Percentiles rank a stretch among this genome's conserved stretches.
Evolutionary conservation across 2,329 filamentous ascomycete genomes (phyloP).

Genomic region (Alternaria incomplexa): DNA sequence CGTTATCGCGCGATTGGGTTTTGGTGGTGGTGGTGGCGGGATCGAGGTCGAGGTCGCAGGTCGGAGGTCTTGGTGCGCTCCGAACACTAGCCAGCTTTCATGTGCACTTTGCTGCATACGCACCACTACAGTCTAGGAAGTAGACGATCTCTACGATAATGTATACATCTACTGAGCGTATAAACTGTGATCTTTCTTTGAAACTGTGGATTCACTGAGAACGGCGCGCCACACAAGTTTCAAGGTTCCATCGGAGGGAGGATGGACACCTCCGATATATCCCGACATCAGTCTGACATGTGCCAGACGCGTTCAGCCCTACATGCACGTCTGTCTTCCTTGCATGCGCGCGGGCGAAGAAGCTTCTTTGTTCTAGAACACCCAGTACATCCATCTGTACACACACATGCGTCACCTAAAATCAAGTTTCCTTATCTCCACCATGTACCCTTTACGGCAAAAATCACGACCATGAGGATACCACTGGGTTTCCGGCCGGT

Average conservation of each 20-base stretch:
- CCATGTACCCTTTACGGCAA: conserved; percentile 1
- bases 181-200: rapidly evolving
- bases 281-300: conserved; percentile 17
- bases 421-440: conserved; percentile 17
- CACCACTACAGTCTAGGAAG: not conserved
- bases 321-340: conserved; percentile 8
- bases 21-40: not conserved
- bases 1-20: not conserved
- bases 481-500: conserved; percentile 8
- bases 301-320: conserved; percentile 24
- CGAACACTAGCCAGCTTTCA: not conserved
- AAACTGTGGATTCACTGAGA: not conserved
- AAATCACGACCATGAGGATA: not conserved
- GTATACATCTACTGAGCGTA: not conserved
- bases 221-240: not conserved
- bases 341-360: not conserved
- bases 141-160: not conserved
- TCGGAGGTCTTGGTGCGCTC: not conserved
- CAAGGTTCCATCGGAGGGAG: not conserved
- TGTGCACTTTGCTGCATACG: not conserved
- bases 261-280: conserved; percentile 10
- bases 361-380: conserved; percentile 9
- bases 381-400: not conserved
- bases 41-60: not conserved
- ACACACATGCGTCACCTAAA: not conserved